Base-by-base conservation (phyloP, 192 early-diverging fungal genomes). In the Backusella parvicylindrica region DNA sequence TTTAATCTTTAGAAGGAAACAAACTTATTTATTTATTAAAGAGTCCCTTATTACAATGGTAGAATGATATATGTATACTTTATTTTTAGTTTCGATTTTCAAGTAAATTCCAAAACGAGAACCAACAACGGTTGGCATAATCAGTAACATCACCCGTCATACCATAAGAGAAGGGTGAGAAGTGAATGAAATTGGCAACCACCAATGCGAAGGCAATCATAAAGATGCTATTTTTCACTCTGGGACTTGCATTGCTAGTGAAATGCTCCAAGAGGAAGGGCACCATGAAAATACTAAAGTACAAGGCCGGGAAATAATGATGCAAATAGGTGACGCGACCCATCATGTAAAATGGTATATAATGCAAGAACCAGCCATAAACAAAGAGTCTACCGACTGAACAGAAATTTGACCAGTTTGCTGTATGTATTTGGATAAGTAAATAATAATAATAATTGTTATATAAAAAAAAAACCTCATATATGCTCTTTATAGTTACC, bases 261-360 rank as follows among this genome's bases (percentile, higher is more conserved):
- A 90, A 71, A 72, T 96, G 95, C 76, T 99, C 96, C 21, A 95
- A 63, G 23, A 95, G 33, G 77, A 89, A 93, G 8, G 89, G 89
- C 12, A 91, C 84, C 73, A 92, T 85, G 68, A 98, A 88, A 73
- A 98, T 90, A 18, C 92, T 90, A 87, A 98, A 99, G 82, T 98
- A 98, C 32, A 98, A 77, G 0, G 96, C 95, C 1, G 97, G 96
- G 84, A 98, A 97, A 79, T 98, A 98, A 81, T 98, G 98, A 79
- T 99, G 98, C 37, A 98, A 81, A 68, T 98, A 99, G 0, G 92
- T 95, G 47, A 98, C 95, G 35, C 98, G 92, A 33, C 97, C 97
- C 95, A 99, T 98, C 66, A 98, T 88, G 75, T 82, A 97, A 86
- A 98, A 98, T 21, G 97, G 97, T 35, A 92, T 41, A 81, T 97